Base-by-base conservation (phyloP, 768 basidiomycete genomes). In the Amanita rubescens region DNA sequence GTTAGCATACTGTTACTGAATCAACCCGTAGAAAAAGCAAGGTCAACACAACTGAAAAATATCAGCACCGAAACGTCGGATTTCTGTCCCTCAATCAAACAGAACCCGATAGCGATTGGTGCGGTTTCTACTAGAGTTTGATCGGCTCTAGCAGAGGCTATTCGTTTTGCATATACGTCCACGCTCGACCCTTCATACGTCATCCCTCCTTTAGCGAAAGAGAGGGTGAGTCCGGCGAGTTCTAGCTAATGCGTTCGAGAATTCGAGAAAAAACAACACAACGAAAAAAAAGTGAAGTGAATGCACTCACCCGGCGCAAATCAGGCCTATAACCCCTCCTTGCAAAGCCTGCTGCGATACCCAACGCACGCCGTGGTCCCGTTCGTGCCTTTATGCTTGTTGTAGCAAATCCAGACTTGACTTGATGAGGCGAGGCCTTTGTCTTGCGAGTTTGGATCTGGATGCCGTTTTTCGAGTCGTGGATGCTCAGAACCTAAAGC, bases 111-210 rank as follows among this genome's bases (percentile, higher is more conserved):
- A 87, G 85, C 83, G 84, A 84, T n/a, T 79, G 80, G 77, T 82
- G 77, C 72, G 77, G 74, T 73, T 56, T 78, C 74, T 73, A 66
- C 62, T 62, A 70, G 67, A 74, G 75, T 76, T 81, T 83, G 84
- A 84, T 81, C 79, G 75, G 64, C 76, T 76, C 74, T 66, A 63
- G 56, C 63, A 67, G 67, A 68, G 62, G 66, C 67, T 67, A 68
- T 75, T 75, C 61, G 34, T 92, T 69, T 92, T 83, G 89, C 89
- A 92, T 79, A 87, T 87, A 72, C 88, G 84, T 92, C 89, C 87
- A 92, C 89, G 80, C 89, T 87, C 87, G 78, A 72, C 87, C 49
- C 77, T 85, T 90, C 87, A 84, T 84, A 67, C 69, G 69, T 64
- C 63, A 72, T 60, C 51, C 51, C 39, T 32, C 41, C 24, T 11